Evolutionary conservation across 2,329 filamentous ascomycete species (phyloP).

Genomic region (Ophiostoma novo-ulmi): DNA sequence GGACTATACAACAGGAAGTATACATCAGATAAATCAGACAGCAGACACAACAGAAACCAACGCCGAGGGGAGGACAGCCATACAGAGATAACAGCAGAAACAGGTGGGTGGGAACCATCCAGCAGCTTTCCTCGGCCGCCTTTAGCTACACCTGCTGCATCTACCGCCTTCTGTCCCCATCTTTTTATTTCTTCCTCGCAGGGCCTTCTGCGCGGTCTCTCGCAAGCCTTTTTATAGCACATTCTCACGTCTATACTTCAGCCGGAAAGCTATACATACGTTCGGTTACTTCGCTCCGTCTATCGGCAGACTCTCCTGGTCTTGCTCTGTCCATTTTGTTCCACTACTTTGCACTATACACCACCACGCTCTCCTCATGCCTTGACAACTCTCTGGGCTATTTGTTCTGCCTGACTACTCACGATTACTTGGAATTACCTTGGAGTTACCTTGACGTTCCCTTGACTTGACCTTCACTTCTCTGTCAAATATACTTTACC

Average conservation of each 20-base stretch:
- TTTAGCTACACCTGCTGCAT: neutral
- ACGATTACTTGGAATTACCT: neutral
- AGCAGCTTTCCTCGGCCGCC: neutral
- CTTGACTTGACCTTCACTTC: neutral
- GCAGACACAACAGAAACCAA: neutral
- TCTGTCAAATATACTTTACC: neutral
- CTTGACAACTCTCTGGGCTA: neutral
- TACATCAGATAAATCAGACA: neutral
- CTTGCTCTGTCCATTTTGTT: slow-evolving; percentile 6
- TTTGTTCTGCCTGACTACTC: neutral
- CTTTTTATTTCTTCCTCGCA: neutral
- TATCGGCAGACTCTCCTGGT: slow-evolving; percentile 17
- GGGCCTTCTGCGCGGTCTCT: slow-evolving; percentile 5
- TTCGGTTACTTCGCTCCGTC: slow-evolving; percentile 19
- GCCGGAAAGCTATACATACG: neutral
- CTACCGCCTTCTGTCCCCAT: neutral
- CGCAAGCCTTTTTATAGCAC: neutral
- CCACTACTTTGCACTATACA: slow-evolving; percentile 13
- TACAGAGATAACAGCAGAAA: neutral
- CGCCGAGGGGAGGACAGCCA: neutral
- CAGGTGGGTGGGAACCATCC: slow-evolving; percentile 3
- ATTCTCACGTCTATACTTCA: neutral
- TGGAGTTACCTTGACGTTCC: neutral
- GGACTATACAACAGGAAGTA: neutral
- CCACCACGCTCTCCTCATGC: neutral